Percentiles rank a stretch among this genome's conserved stretches.
phyloP scores from a whole-genome alignment of 192 early-diverging fungal species.

The Neocallimastix lanati region DNA sequence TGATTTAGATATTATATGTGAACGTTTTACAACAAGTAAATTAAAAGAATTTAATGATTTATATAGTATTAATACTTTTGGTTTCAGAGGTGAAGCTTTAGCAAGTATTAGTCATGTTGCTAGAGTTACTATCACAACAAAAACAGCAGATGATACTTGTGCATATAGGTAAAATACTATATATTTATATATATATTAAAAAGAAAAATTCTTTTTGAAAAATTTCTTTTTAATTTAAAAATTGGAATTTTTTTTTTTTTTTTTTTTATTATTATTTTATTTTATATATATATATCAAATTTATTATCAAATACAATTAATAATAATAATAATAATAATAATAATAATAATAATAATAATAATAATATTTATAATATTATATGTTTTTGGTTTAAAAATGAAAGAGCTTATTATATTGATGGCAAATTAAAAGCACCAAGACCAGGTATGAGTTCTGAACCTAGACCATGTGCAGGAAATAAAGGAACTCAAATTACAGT shows the following conservation, averaged over 20 bases:
- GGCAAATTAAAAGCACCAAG: conserved; percentile 61
- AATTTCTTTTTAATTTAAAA: too few species aligned
- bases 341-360: too few species aligned
- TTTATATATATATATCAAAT: too few species aligned
- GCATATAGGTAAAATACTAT: conserved; percentile 58
- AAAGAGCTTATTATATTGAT: conserved; percentile 65
- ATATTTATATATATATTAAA: too few species aligned
- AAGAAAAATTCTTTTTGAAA: too few species aligned
- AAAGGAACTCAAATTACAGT: conserved; percentile 83
- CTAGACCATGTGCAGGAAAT: conserved; percentile 89
- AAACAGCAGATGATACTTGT: conserved; percentile 52
- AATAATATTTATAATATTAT: too few species aligned
- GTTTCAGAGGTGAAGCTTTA: conserved; percentile 91
- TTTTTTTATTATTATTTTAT: not conserved
- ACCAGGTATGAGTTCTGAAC: conserved; percentile 52
- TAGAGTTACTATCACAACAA: conserved; percentile 71
- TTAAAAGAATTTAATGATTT: conserved; percentile 71
- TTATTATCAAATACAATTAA: too few species aligned
- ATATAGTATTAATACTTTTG: conserved; percentile 67
- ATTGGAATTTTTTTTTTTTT: not conserved
- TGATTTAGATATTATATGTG: conserved; percentile 79
- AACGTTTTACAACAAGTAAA: conserved; percentile 92
- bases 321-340: too few species aligned
- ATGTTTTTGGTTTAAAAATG: too few species aligned
- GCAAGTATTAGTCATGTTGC: conserved; percentile 92